These are phyloP conservation scores for Suillus tomentosus DNA, from an alignment of 768 basidiomycete species.

Conservation along the genomic window DNA sequence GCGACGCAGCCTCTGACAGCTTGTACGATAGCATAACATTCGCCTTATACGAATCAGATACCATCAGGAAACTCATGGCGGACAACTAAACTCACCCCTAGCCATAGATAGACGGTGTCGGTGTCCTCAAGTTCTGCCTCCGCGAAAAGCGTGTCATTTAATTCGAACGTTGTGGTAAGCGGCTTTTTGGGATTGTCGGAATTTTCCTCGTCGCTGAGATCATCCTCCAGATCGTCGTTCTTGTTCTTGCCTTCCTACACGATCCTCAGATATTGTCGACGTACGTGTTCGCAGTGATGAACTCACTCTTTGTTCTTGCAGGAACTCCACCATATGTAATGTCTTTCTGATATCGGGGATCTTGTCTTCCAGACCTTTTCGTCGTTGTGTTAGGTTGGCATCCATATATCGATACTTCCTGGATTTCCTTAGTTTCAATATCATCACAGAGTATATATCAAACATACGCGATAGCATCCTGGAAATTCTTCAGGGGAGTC, in stretches of 20 bases:
- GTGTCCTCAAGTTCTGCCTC: conserved; percentile 87
- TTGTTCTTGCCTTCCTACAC: conserved; percentile 62
- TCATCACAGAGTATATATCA: conserved; percentile 12
- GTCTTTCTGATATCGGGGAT: conserved; percentile 96
- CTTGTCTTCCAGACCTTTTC: conserved; percentile 84
- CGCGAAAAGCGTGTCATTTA: conserved; percentile 94
- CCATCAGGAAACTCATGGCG: not conserved
- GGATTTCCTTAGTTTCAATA: conserved; percentile 33
- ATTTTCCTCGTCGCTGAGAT: conserved; percentile 52
- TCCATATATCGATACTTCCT: conserved; percentile 99
- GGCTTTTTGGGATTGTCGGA: conserved; percentile 44
- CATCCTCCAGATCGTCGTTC: conserved; percentile 54
- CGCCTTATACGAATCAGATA: conserved; percentile 55
- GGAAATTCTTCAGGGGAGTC: conserved; percentile 73
- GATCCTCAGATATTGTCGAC: not conserved
- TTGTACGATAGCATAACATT: conserved; percentile 98
- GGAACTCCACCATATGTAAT: conserved; percentile 81
- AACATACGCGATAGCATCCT: conserved; percentile 91
- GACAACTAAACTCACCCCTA: conserved; percentile 67
- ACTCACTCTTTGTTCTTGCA: conserved; percentile 71
- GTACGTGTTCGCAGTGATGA: not conserved
- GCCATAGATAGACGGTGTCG: conserved; percentile 92
- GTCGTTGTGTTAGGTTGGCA: conserved; percentile 73
- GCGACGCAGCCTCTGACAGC: conserved; percentile 69
- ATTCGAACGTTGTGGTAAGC: conserved; percentile 85